Percentiles rank a stretch among this genome's conserved stretches.
phyloP scores from a whole-genome alignment of 1,284 basidiomycete genomes.

The Microstroma glucosiphilum region DNA sequence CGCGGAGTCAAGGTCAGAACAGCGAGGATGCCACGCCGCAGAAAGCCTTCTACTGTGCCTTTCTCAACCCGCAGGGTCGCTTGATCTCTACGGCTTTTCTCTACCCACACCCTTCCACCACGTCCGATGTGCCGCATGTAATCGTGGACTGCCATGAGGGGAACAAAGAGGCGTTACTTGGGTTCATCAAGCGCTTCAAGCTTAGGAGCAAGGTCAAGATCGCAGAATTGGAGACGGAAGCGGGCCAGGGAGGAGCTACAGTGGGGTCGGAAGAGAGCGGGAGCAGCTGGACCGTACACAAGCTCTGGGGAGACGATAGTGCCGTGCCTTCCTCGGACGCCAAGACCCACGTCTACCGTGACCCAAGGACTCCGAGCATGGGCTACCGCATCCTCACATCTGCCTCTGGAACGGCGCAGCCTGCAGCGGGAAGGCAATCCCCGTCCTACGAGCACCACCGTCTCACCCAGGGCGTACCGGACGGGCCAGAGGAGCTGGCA shows the following conservation, averaged over 20 bases:
- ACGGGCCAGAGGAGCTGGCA: slow-evolving; percentile 72
- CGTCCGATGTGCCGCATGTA: slow-evolving; percentile 23
- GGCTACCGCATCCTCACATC: slow-evolving; percentile 25
- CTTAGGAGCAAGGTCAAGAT: slow-evolving; percentile 83
- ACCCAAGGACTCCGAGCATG: slow-evolving; percentile 30
- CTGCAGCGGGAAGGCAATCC: no score
- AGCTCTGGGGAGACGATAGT: background rate
- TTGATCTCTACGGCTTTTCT: slow-evolving; percentile 83
- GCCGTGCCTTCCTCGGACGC: background rate
- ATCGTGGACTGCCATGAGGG: background rate
- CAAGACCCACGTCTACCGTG: slow-evolving; percentile 7
- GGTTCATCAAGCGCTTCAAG: slow-evolving; percentile 73
- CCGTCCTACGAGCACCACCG: slow-evolving; percentile 71
- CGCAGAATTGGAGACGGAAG: slow-evolving; percentile 64
- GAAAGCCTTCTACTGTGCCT: slow-evolving; percentile 66
- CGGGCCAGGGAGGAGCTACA: slow-evolving; percentile 70
- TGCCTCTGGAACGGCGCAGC: background rate
- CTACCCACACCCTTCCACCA: slow-evolving; percentile 58
- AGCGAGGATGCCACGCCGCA: no score
- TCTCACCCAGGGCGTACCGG: slow-evolving; percentile 76
- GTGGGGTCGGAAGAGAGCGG: slow-evolving; percentile 64
- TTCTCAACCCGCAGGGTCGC: slow-evolving; percentile 87
- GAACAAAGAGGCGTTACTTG: slow-evolving; percentile 53
- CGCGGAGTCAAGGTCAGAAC: slow-evolving; percentile 15
- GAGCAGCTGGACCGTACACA: background rate